Conservation (phyloP, 768 basidiomycete species). For the Pleurotus cornucopiae region DNA sequence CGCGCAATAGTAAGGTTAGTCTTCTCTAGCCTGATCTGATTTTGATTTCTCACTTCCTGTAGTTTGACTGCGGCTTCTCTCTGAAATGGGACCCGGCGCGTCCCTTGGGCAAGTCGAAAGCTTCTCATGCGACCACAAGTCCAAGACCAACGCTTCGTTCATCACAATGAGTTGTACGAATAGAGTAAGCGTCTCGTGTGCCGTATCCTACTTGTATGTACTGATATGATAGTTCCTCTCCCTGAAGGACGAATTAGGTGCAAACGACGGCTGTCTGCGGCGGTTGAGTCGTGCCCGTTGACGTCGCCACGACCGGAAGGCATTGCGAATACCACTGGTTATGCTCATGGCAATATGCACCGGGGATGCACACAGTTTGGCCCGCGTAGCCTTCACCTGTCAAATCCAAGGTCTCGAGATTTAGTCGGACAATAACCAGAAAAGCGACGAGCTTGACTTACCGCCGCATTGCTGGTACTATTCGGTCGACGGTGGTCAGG, state of each 20-base stretch:
- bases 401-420: background rate
- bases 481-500: background rate
- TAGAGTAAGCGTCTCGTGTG: no score
- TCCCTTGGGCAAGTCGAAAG: no score
- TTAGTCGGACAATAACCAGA: background rate
- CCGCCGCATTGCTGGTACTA: background rate
- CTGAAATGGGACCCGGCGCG: no score
- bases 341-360: background rate
- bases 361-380: background rate
- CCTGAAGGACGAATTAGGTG: background rate
- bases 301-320: background rate
- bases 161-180: no score
- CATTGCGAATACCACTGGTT: conserved; percentile 1
- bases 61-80: no score
- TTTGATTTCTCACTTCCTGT: no score
- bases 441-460: background rate
- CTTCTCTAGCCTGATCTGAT: no score
- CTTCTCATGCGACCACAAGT: no score
- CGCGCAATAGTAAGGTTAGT: no score
- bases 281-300: background rate
- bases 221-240: no score
- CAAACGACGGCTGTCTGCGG: background rate
- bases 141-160: no score
- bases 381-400: background rate
- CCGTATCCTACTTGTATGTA: no score